Conservation (phyloP, 495 filamentous ascomycete species). For the Neurospora sp. region DNA sequence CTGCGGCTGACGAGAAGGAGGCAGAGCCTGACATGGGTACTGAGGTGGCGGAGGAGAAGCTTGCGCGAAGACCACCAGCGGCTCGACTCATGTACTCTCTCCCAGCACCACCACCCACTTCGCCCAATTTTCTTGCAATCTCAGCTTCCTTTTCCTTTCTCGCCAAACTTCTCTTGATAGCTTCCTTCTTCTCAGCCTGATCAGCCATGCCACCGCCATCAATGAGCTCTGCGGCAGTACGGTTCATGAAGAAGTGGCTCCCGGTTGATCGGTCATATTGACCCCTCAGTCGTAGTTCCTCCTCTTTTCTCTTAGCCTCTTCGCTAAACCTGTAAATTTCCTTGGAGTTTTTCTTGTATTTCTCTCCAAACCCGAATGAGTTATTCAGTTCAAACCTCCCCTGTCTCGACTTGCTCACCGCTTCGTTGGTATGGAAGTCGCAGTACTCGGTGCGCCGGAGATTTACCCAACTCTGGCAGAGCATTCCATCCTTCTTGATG, state of each 20-base stretch:
- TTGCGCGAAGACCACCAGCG: conserved; percentile 3
- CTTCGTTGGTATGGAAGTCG: conserved; percentile 80
- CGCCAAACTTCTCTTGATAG: conserved; percentile 55
- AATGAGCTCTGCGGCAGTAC: conserved; percentile 48
- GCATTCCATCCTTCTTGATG: conserved; percentile 71
- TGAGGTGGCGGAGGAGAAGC: conserved; percentile 7
- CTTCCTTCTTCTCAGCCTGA: conserved; percentile 50
- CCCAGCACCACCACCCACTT: conserved; percentile 55
- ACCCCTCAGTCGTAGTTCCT: conserved; percentile 4
- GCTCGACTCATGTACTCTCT: conserved; percentile 61
- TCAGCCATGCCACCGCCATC: conserved; percentile 53
- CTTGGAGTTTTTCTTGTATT: conserved; percentile 21
- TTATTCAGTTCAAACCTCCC: conserved; percentile 72
- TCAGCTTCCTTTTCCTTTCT: conserved; percentile 73
- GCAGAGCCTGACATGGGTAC: conserved; percentile 2
- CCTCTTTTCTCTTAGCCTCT: conserved; percentile 15
- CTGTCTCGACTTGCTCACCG: conserved; percentile 58
- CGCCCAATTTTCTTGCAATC: conserved; percentile 58
- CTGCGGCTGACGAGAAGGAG: neutral
- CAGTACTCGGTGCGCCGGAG: conserved; percentile 80
- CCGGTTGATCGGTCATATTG: conserved; percentile 50
- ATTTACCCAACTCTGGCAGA: conserved; percentile 80
- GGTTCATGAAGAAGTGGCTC: conserved; percentile 48
- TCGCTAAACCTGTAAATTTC: conserved; percentile 9
- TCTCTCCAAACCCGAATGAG: conserved; percentile 37